Percentiles rank a stretch among this genome's conserved stretches.
Conservation (phyloP, 1,284 basidiomycete species). For the Ustilago tritici region DNA sequence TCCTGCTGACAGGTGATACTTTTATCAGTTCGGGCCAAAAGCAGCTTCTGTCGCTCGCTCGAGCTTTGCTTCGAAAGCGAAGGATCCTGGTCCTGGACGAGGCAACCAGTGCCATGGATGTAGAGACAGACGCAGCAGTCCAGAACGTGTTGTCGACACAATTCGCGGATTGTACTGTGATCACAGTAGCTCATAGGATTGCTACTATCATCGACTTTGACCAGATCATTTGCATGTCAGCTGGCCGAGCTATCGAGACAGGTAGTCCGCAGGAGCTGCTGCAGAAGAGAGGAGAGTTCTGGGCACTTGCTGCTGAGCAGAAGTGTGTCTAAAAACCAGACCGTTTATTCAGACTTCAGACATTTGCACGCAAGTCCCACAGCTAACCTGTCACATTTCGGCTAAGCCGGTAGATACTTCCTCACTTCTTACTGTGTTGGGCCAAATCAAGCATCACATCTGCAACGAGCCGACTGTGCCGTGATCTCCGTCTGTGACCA, state of each 20-base stretch:
- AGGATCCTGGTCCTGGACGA: conserved; percentile 75
- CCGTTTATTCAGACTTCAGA: conserved; percentile 65
- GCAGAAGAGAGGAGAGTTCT: conserved; percentile 44
- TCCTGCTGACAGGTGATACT: conserved; percentile 30
- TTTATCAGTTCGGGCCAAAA: conserved; percentile 61
- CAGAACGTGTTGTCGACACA: conserved; percentile 74
- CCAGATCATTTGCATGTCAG: conserved; percentile 80
- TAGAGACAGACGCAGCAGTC: conserved; percentile 71
- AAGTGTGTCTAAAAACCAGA: conserved; percentile 72
- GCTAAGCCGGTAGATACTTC: too few species aligned
- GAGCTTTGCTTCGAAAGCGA: conserved; percentile 73
- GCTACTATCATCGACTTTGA: conserved; percentile 82
- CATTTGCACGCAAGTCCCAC: too few species aligned
- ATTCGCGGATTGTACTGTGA: conserved; percentile 57
- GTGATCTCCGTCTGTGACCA: too few species aligned
- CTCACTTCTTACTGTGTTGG: too few species aligned
- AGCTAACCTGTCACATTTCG: too few species aligned
- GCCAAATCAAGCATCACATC: too few species aligned
- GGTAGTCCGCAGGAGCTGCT: conserved; percentile 51
- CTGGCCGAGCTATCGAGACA: conserved; percentile 77
- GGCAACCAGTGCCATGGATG: conserved; percentile 57
- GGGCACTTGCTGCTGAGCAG: conserved; percentile 57
- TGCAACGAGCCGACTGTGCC: too few species aligned
- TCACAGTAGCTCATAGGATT: conserved; percentile 74
- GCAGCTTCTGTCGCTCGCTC: conserved; percentile 71